Evolutionary conservation across 257 asterid species (phyloP), one percentile per base, ranked within the genome.

Genomic region (Thymus quinquecostatus): DNA sequence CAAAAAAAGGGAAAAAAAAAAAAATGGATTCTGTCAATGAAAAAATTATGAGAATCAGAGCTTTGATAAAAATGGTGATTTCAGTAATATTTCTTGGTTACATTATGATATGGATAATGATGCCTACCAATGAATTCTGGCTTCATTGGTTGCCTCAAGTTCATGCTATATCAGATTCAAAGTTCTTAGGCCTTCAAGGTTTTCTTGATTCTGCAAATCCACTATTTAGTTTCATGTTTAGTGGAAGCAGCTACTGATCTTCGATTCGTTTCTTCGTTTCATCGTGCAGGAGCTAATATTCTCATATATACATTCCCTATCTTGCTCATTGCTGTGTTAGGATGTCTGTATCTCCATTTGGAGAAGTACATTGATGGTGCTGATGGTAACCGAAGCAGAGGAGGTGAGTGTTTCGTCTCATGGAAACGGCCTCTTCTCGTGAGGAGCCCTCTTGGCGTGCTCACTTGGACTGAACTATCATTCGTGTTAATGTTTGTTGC

Each of bases 91-190:
- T 79, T 66, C 30, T 75, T 57, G 88, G 84, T 3, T 81, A 83
- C 74, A 58, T 75, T 29, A 72, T 79, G 84, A 75, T 83, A 75
- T 83, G 88, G 91, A 79, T 77, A 48, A 75, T 86, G 86, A 86
- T 83, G 91, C 91, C 91, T 49, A 83, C 88, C 69, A 73, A 73
- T 71, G 34, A 32, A 53, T 86, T 81, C 60, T 83, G 81, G 77
- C 72, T 79, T 59, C 85, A 83, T 54, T 86, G 88, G 88, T 60
- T 79, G 71, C 86, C 84, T 51, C 21, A 69, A 2, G 68, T 83
- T 30, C 73, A 72, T 73, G 60, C 69, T 11, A 69, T 40, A n/a
- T 48, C 79, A 10, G 75, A 76, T 74, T 76, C 86, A 1, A 67
- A 76, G 0, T 84, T 44, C 64, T 73, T 84, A 2, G 84, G 84